These are phyloP conservation scores for Geotrichum bryndzae DNA, from an alignment of 1,139 yeast species.

Conservation along the genomic window DNA sequence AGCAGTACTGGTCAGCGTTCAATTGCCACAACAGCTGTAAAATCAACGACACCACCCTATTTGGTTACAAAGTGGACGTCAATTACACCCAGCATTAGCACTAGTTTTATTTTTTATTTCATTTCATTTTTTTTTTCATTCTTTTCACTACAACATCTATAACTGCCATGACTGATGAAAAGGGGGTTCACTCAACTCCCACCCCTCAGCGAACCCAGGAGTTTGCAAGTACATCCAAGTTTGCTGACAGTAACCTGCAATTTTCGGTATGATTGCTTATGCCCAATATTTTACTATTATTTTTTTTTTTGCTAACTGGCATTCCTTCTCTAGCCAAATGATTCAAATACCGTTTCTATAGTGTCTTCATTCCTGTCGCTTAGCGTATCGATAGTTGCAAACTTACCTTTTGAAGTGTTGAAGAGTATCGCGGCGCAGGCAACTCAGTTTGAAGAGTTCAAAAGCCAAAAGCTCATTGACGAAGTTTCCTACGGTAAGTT, in stretches of 20 bases:
- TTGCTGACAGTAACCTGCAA: not conserved
- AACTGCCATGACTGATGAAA: not conserved
- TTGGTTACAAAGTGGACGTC: too few species aligned
- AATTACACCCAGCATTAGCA: not conserved
- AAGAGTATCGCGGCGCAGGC: constrained; percentile 42
- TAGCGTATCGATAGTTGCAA: constrained; percentile 22
- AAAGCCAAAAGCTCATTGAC: constrained; percentile 47
- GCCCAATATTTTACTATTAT: not conserved
- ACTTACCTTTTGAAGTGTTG: constrained; percentile 25
- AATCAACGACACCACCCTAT: too few species aligned
- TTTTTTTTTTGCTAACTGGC: not conserved
- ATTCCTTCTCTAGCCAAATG: not conserved
- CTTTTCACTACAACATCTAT: not conserved
- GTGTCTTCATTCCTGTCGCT: constrained; percentile 25
- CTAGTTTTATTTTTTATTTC: not conserved
- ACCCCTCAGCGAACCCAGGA: not conserved
- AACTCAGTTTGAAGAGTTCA: constrained; percentile 44
- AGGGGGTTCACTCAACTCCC: not conserved
- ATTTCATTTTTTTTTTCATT: too few species aligned
- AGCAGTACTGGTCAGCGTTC: too few species aligned
- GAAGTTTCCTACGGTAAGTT: constrained; percentile 38
- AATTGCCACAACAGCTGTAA: too few species aligned
- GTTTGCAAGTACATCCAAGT: not conserved
- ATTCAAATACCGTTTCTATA: constrained; percentile 6
- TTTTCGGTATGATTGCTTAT: not conserved